Percentiles rank a stretch among this genome's conserved stretches.
These are phyloP conservation scores for Aspergillus hancockii DNA, from an alignment of 495 filamentous ascomycete genomes.

Conservation along the genomic window DNA sequence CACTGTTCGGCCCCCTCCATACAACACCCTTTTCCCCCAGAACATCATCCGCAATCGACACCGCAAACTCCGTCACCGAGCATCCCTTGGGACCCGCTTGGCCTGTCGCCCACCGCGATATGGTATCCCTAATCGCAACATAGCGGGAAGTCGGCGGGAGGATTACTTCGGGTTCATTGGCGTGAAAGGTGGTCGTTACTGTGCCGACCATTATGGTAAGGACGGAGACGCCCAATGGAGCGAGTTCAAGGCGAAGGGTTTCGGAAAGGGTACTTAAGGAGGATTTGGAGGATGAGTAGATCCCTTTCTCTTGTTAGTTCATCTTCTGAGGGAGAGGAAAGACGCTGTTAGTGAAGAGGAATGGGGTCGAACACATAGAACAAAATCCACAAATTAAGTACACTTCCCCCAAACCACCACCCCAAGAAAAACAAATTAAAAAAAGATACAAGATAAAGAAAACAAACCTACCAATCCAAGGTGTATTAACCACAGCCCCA, in stretches of 20 bases:
- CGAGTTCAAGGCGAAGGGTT: constrained; percentile 40
- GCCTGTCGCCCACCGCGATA: constrained; percentile 10
- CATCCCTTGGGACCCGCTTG: constrained; percentile 16
- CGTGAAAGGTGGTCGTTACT: constrained; percentile 19
- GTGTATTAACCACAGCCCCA: constrained; percentile 36
- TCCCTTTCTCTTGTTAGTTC: constrained; percentile 27
- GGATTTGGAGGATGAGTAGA: constrained; percentile 39
- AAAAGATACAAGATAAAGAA: too few relatives aligned
- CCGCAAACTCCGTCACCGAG: constrained; percentile 13
- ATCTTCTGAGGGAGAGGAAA: constrained; percentile 17
- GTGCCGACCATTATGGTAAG: constrained; percentile 26
- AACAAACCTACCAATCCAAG: constrained; percentile 30
- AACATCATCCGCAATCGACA: constrained; percentile 17
- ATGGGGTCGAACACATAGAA: too few relatives aligned
- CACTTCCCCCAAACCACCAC: constrained; percentile 43
- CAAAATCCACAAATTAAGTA: too few relatives aligned
- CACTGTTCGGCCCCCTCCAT: constrained; percentile 17
- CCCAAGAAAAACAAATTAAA: constrained; percentile 7
- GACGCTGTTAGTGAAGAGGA: too few relatives aligned
- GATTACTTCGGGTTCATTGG: constrained; percentile 13
- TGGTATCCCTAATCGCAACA: constrained; percentile 16
- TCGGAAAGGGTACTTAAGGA: constrained; percentile 32
- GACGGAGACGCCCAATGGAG: constrained; percentile 41
- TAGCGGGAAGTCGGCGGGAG: constrained; percentile 24
- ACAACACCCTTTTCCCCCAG: constrained; percentile 11